Evolutionary conservation across 176 grass and related monocot genomes (phyloP), one percentile per base, ranked within the genome.

Genomic region (Oryza meridionalis): DNA sequence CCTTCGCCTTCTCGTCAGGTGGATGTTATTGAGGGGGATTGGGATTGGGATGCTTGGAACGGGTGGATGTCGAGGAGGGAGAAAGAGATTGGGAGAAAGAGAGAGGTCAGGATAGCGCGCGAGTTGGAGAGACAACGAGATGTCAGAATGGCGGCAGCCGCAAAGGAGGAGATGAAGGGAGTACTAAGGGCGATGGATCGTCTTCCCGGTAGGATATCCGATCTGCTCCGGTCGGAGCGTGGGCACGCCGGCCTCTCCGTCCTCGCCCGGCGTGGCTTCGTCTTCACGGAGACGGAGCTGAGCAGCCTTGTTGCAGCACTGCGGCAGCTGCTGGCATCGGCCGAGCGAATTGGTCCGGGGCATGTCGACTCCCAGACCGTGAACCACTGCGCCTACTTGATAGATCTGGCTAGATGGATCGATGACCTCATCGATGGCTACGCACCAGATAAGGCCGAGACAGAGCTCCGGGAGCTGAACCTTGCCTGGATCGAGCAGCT

Each of bases 401-500:
- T 1, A 13, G 24, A 66, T 4, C 64, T 66, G 24, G 64, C 64
- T 4, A 4, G 26, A 0, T 66, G 64, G 64, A 66, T 29, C 22
- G 24, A 12, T 1, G 64, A 31, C 64, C 64, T 66, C 64, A 5
- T 29, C 64, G 11, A 29, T 5, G 64, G 26, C 64, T 29, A 14
- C 26, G 24, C 25, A 13, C 24, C 26, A 24, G 4, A 2, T 21
- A 24, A 27, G 22, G 7, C 26, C 9, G 64, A 59, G 53, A n/a
- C 64, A 13, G 64, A 66, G 11, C 24, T 66, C 64, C 64, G 24
- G 24, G 64, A 66, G 64, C 64, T 31, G 25, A 66, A 66, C n/a
- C 64, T 66, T 2, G 64, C 64, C 24, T 66, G 64, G 64, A 66
- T 66, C 24, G 64, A 66, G 29, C 64, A 66, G 64, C 64, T 66